A percentile compares a stretch with the other conserved stretches of the same genome.
Evolutionary conservation across 176 grass and related monocot genomes (phyloP).

Genomic region (Tillandsia fasciculata): DNA sequence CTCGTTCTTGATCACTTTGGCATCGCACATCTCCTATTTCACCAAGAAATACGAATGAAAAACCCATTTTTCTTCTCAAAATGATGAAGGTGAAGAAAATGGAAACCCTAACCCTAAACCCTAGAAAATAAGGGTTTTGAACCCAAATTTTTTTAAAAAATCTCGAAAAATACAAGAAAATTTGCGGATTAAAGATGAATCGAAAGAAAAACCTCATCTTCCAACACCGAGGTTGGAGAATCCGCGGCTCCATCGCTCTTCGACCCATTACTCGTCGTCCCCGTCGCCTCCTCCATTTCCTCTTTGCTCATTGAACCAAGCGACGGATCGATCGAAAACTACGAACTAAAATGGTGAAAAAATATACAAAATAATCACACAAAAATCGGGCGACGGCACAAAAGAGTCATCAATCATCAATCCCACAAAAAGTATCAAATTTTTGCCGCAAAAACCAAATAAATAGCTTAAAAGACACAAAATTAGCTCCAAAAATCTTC

Average conservation of each 20-base stretch:
- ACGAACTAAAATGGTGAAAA: neutral
- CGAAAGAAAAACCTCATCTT: conserved; percentile 48
- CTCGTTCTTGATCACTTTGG: conserved; percentile 7
- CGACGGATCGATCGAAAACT: conserved; percentile 14
- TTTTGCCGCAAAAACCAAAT: neutral
- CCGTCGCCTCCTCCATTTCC: conserved; percentile 36
- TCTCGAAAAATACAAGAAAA: neutral
- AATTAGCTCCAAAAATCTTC: neutral
- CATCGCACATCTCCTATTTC: conserved; percentile 36
- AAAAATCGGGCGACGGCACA: neutral
- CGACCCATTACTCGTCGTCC: neutral
- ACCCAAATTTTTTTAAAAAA: conserved; percentile 2
- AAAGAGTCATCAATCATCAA: neutral
- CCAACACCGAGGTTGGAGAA: conserved; percentile 87
- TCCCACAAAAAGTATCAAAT: neutral
- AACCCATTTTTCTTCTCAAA: neutral
- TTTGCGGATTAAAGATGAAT: neutral
- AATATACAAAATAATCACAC: neutral
- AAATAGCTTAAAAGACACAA: neutral
- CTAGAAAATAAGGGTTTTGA: neutral
- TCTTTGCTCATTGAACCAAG: neutral
- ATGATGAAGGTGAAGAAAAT: neutral
- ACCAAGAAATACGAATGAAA: neutral
- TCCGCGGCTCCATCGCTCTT: conserved; percentile 25
- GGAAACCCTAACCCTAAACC: conserved; percentile 30